Conservation (phyloP, 2,329 filamentous ascomycete genomes). For the Fusarium equiseti region DNA sequence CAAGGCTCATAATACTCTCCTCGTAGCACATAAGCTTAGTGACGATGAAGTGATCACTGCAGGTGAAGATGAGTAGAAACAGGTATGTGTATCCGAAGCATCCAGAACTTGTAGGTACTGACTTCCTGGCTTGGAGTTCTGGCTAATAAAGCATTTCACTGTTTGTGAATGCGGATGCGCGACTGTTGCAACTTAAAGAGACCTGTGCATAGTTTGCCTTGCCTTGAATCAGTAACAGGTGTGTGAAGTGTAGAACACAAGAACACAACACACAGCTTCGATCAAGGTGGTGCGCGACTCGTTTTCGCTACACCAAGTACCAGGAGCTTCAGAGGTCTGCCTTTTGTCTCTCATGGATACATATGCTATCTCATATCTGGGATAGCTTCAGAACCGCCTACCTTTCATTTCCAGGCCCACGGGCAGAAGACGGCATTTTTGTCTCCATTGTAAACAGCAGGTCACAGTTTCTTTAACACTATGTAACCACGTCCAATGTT, state of each 20-base stretch:
- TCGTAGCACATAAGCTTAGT: not conserved
- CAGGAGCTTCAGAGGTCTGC: not conserved
- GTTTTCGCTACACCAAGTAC: accelerated
- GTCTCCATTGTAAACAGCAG: too few species aligned
- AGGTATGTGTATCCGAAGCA: not conserved
- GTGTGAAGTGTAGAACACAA: not conserved
- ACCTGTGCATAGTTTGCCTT: not conserved
- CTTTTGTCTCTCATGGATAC: not conserved
- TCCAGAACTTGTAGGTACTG: not conserved
- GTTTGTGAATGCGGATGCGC: not conserved
- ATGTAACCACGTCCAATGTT: accelerated
- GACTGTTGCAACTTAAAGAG: not conserved
- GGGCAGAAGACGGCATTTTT: accelerated
- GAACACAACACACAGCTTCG: not conserved
- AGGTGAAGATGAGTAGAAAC: not conserved
- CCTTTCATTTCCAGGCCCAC: accelerated
- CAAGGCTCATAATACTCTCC: not conserved
- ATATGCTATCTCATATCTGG: not conserved
- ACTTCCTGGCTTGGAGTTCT: not conserved
- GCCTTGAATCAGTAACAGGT: not conserved
- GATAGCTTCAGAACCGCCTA: not conserved
- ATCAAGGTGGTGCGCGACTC: accelerated
- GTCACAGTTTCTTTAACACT: not conserved
- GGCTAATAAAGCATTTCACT: not conserved
- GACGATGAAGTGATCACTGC: not conserved